Evolutionary conservation across 2,329 filamentous ascomycete species (phyloP), one percentile per base, ranked within the genome.

Genomic region (Neonectria ditissima): DNA sequence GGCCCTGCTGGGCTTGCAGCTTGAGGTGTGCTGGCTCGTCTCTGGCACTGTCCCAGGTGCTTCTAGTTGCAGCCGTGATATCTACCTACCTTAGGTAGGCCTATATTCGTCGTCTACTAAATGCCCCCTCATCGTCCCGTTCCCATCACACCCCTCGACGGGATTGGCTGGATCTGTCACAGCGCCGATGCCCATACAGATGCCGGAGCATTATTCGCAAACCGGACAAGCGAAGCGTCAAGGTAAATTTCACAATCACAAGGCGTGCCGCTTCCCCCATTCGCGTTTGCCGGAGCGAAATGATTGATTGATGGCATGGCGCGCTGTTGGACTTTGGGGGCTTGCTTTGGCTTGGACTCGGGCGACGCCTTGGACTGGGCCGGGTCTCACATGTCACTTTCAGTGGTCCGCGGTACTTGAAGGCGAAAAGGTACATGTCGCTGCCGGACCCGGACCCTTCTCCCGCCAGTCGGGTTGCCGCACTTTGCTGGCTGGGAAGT

Each of bases 401-500:
- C 24, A 50, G 32, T 55, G 58, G 58, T 50, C 43, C 43, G 58
- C 51, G 45, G 53, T 62, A 52, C 45, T 39, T 16, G 22, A 22
- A 26, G 28, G 37, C 43, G 9, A 44, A 39, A 45, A 55, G 52
- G 52, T 62, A 62, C 59, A 20, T 50, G 10, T n/a, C 37, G 52
- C 37, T 22, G 37, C 24, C 50, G 14, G 32, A n/a, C 53, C 43
- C 14, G 57, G 30, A 22, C 57, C 57, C 43, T 14, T 54, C 37
- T 37, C 44, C 45, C 59, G 58, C 58, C 58, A 55, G 58, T 55
- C 52, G 58, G 58, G 45, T 61, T 61, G 44, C 50, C 51, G 51
- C 58, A 24, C 34, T 39, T 20, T 18, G n/a, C 37, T 41, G 20
- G 37, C 8, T 34, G 14, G 34, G 50, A 43, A 30, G 57, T 60